A percentile compares a stretch with the other conserved stretches of the same genome.
These are phyloP conservation scores for Aureobasidium sp. DNA, from an alignment of 2,329 filamentous ascomycete genomes.

Conservation along the genomic window DNA sequence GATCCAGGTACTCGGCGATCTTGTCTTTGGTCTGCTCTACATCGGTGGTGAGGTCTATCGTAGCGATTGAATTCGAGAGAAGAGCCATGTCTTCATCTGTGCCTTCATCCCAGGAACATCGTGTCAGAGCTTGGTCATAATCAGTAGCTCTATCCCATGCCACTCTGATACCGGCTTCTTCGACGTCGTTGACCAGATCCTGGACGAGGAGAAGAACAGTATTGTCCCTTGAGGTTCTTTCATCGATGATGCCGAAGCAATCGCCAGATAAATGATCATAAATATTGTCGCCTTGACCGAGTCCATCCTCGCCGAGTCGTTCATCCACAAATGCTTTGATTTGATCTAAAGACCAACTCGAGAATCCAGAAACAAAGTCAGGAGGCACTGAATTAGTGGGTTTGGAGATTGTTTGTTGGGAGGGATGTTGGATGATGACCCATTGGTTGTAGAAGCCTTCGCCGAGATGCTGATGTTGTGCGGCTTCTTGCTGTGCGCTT, in stretches of 20 bases:
- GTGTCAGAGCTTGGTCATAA: background rate
- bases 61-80: background rate
- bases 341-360: background rate
- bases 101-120: background rate
- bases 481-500: background rate
- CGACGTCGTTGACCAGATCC: background rate
- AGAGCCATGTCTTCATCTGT: background rate
- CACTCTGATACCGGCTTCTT: background rate
- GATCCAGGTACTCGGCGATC: background rate
- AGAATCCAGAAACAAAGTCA: background rate
- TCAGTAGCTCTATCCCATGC: background rate
- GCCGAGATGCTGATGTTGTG: background rate
- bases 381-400: background rate
- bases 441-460: background rate
- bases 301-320: background rate
- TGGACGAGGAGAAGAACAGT: background rate
- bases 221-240: background rate
- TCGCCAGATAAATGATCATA: background rate
- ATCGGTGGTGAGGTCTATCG: background rate
- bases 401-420: background rate
- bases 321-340: background rate
- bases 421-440: background rate
- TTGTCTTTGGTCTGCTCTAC: background rate
- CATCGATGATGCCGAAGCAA: background rate
- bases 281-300: background rate